These are phyloP conservation scores for Pulicaria dysenterica DNA, from an alignment of 129 eudicot genomes.

Conservation along the genomic window DNA sequence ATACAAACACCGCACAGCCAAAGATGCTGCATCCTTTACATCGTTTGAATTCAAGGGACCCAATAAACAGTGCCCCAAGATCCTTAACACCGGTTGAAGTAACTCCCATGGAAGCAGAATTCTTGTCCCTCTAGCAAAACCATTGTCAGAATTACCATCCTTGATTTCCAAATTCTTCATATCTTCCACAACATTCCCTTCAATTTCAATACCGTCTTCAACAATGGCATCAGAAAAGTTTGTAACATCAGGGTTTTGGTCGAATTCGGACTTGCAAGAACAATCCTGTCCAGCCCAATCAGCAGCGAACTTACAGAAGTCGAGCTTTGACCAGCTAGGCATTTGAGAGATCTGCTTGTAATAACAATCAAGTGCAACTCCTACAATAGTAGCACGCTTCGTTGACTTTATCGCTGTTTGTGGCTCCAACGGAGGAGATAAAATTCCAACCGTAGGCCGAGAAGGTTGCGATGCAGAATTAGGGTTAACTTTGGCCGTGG, in stretches of 20 bases:
- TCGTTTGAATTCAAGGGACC: conserved; percentile 69
- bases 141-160: conserved; percentile 22
- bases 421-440: conserved; percentile 76
- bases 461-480: conserved; percentile 17
- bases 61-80: conserved; percentile 84
- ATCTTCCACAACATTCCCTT: conserved; percentile 41
- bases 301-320: conserved; percentile 59
- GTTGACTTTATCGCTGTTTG: conserved; percentile 81
- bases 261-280: conserved; percentile 68
- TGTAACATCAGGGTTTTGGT: conserved; percentile 14
- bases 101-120: conserved; percentile 84
- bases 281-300: conserved; percentile 87
- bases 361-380: conserved; percentile 77
- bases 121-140: conserved; percentile 38
- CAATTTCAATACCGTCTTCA: conserved; percentile 38
- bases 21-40: conserved; percentile 74
- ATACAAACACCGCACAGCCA: conserved; percentile 73
- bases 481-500: conserved; percentile 38
- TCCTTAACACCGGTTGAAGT: conserved; percentile 69
- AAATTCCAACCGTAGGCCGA: conserved; percentile 46
- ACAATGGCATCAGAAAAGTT: conserved; percentile 29
- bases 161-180: conserved; percentile 44
- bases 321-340: conserved; percentile 89
- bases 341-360: conserved; percentile 85
- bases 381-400: conserved; percentile 76